Conservation (phyloP, 2,329 filamentous ascomycete genomes). For the Fusarium incarnatum region DNA sequence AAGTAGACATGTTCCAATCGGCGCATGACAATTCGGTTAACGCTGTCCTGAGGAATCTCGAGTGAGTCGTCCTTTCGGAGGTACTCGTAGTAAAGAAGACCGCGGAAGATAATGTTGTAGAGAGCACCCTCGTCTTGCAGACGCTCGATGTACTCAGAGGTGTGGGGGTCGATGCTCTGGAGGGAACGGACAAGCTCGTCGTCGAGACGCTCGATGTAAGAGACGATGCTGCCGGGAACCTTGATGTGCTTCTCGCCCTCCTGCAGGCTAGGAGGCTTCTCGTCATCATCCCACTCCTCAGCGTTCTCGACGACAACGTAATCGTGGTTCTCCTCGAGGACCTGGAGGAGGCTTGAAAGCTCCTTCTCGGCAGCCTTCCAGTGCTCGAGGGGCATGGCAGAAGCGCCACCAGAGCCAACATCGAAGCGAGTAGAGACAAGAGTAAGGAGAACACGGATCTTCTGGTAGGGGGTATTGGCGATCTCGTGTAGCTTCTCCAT, state of each 20-base stretch:
- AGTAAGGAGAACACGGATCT: constrained; percentile 90
- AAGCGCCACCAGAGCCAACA: constrained; percentile 79
- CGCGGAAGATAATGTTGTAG: constrained; percentile 92
- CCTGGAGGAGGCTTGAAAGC: constrained; percentile 78
- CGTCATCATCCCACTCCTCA: constrained; percentile 99
- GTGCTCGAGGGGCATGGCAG: constrained; percentile 93
- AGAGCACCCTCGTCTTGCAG: constrained; percentile 89
- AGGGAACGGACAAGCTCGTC: constrained; percentile 98
- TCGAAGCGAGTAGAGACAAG: constrained; percentile 96
- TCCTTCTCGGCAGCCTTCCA: constrained; percentile 97
- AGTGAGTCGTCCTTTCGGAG: constrained; percentile 77
- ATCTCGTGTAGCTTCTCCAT: constrained; percentile 98
- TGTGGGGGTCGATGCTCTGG: constrained; percentile 97
- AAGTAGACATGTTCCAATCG: constrained; percentile 98
- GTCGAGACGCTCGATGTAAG: constrained; percentile 93
- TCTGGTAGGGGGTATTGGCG: constrained; percentile 90
- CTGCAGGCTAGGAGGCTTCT: constrained; percentile 83
- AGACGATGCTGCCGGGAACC: constrained; percentile 93
- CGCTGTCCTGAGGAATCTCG: constrained; percentile 82
- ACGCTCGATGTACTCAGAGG: constrained; percentile 97
- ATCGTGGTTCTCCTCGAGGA: constrained; percentile 82
- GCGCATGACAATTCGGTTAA: constrained; percentile 94
- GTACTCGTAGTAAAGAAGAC: constrained; percentile 87
- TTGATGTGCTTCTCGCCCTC: constrained; percentile 84
- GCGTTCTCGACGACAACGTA: constrained; percentile 90